These are phyloP conservation scores for Stygiomarasmius scandens DNA, from an alignment of 1,284 basidiomycete species.

Conservation along the genomic window DNA sequence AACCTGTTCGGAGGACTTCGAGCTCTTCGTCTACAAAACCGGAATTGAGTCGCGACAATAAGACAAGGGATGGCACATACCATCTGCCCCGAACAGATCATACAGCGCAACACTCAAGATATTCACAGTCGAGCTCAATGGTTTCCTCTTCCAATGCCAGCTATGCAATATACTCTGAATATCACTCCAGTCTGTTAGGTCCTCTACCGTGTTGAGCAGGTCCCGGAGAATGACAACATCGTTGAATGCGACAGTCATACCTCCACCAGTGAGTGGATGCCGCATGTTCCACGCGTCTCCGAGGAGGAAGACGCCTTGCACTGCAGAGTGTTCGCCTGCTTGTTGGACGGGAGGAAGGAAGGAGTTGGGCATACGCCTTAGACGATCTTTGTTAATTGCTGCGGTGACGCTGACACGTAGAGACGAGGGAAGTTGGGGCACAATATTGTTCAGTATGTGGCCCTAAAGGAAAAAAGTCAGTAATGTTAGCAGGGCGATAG, in stretches of 20 bases:
- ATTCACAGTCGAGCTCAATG: conserved; percentile 82
- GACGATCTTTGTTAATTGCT: conserved; percentile 71
- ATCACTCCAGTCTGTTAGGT: conserved; percentile 33
- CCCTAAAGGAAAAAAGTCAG: conserved; percentile 40
- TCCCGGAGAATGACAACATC: conserved; percentile 79
- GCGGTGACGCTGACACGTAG: conserved; percentile 65
- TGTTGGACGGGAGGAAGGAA: conserved; percentile 90
- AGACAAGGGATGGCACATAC: conserved; percentile 40
- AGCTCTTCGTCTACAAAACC: conserved; percentile 71
- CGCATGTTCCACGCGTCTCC: conserved; percentile 99
- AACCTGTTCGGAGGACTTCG: conserved; percentile 86
- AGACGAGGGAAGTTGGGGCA: conserved; percentile 77
- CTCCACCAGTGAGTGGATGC: conserved; percentile 95
- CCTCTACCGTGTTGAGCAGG: conserved; percentile 53
- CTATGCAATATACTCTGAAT: conserved; percentile 29
- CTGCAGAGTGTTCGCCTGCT: conserved; percentile 65
- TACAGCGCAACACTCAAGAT: conserved; percentile 91
- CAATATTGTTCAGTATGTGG: conserved; percentile 56
- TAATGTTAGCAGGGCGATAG: background rate
- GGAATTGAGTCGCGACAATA: too few relatives aligned
- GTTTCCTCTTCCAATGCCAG: conserved; percentile 89
- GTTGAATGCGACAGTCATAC: conserved; percentile 92
- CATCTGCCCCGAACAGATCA: conserved; percentile 88
- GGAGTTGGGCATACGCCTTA: conserved; percentile 95
- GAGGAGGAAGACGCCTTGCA: conserved; percentile 82